Conservation (phyloP, 495 filamentous ascomycete genomes). For the Xylaria intraflava region DNA sequence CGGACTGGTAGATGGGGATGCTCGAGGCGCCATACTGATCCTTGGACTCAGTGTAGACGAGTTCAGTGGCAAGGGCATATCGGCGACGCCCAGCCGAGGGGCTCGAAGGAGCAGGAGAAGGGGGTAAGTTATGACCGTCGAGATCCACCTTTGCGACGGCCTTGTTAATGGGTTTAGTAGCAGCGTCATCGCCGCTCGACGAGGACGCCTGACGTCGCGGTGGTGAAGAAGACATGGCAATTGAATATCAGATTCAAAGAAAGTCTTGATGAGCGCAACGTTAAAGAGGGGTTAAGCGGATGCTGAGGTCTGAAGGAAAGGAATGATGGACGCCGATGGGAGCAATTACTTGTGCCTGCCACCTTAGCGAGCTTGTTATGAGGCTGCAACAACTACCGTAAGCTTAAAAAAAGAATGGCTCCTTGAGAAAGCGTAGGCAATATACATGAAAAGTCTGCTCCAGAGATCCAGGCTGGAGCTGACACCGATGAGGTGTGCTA, state of each 20-base stretch:
- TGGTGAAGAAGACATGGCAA: conserved; percentile 32
- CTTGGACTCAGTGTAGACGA: conserved; percentile 90
- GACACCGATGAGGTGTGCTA: neutral
- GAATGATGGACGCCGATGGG: neutral
- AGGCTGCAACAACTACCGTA: too few relatives aligned
- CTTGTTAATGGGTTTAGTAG: conserved; percentile 50
- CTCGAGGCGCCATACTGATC: conserved; percentile 96
- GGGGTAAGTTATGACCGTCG: conserved; percentile 84
- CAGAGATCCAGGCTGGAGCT: neutral
- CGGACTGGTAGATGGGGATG: conserved; percentile 95
- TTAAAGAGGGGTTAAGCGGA: neutral
- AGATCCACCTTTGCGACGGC: conserved; percentile 68
- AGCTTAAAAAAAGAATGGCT: too few relatives aligned
- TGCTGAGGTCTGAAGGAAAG: neutral
- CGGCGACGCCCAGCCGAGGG: conserved; percentile 69
- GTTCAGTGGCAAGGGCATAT: conserved; percentile 90
- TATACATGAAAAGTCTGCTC: neutral
- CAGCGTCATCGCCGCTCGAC: conserved; percentile 19
- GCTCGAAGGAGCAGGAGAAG: conserved; percentile 89
- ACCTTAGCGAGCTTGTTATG: neutral
- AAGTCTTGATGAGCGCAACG: neutral
- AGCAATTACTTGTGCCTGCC: neutral
- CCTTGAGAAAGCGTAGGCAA: too few relatives aligned
- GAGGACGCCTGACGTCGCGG: conserved; percentile 16
- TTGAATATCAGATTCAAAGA: neutral